Evolutionary conservation across 1,284 basidiomycete species (phyloP), one percentile per base, ranked within the genome.

Genomic region (Ganoderma boninense): DNA sequence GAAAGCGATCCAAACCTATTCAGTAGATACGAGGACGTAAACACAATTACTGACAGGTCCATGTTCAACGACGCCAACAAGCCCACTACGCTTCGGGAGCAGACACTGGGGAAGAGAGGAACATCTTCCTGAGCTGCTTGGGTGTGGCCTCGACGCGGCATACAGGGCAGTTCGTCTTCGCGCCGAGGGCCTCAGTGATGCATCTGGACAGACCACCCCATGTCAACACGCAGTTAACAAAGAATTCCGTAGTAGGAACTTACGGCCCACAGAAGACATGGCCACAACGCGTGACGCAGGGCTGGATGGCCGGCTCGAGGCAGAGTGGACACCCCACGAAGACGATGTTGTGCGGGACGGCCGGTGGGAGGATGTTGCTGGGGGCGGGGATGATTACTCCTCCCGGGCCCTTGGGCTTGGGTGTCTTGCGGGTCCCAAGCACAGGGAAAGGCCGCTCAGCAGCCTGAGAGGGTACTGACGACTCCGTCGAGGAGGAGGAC

Each of bases 231-330:
- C n/a, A 23, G 11, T n/a, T 1, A 7, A 62, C 13, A 43, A 43
- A 23, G 13, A 11, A 29, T 23, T n/a, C 54, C 16, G 18, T 4
- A 32, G 13, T 3, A 14, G n/a, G n/a, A 10, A 74, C 79, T 72
- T 56, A 80, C 79, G 73, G 38, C 7, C 75, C 74, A 70, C 79
- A 80, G 73, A 79, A 80, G 62, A 79, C 52, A 64, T 80, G 79
- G 5, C 79, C 79, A 65, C 79, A 80, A 5, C 62, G 66, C 6
- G 77, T 79, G 1, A 75, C 73, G 26, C 74, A 77, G 16, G 69
- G 75, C n/a, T 73, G 69, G 16, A 67, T 65, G 2, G 76, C 71
- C n/a, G 72, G 67, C 64, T 79, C 78, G 6, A 79, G 72, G 59
- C 79, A 80, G n/a, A 80, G 72, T 5, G 78, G 76, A 60, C 79